Conservation (phyloP, 1,284 basidiomycete genomes). For the Cutaneotrichosporon mucoides region DNA sequence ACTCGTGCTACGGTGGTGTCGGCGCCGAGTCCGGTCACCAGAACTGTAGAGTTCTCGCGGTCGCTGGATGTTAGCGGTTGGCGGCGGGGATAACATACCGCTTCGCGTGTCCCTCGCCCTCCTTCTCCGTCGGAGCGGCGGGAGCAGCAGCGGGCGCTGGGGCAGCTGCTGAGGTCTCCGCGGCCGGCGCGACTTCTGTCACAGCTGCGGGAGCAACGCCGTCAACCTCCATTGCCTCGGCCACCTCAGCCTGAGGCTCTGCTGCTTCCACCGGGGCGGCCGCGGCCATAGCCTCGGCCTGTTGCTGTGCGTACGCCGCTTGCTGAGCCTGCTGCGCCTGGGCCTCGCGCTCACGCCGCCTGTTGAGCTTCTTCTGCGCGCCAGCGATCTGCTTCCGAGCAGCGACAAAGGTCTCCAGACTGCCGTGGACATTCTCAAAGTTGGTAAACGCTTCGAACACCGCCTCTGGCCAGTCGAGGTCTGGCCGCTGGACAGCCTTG, state of each 20-base stretch:
- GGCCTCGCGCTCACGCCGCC: constrained; percentile 62
- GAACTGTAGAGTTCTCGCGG: constrained; percentile 89
- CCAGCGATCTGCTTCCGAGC: constrained; percentile 65
- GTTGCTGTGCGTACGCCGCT: constrained; percentile 17
- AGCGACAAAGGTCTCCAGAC: constrained; percentile 63
- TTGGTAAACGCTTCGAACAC: constrained; percentile 80
- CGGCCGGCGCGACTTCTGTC: neutral
- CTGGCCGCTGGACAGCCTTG: constrained; percentile 56
- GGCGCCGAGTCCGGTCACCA: constrained; percentile 68
- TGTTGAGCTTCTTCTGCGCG: constrained; percentile 61
- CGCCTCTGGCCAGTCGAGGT: constrained; percentile 87
- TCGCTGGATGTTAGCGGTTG: constrained; percentile 58
- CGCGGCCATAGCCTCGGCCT: constrained; percentile 3
- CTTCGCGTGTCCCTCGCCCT: constrained; percentile 27
- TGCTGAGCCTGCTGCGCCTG: constrained; percentile 13
- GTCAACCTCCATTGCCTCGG: constrained; percentile 4
- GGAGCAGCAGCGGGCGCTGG: constrained; percentile 13
- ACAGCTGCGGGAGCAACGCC: neutral
- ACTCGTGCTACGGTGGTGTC: constrained; percentile 64
- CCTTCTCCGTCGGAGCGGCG: constrained; percentile 1
- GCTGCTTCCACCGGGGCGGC: constrained; percentile 4
- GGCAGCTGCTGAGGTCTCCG: neutral
- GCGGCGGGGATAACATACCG: constrained; percentile 8
- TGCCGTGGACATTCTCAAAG: constrained; percentile 81
- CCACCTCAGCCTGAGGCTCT: neutral